These are phyloP conservation scores for Penicillium paxilli DNA, from an alignment of 495 filamentous ascomycete genomes.

Conservation along the genomic window DNA sequence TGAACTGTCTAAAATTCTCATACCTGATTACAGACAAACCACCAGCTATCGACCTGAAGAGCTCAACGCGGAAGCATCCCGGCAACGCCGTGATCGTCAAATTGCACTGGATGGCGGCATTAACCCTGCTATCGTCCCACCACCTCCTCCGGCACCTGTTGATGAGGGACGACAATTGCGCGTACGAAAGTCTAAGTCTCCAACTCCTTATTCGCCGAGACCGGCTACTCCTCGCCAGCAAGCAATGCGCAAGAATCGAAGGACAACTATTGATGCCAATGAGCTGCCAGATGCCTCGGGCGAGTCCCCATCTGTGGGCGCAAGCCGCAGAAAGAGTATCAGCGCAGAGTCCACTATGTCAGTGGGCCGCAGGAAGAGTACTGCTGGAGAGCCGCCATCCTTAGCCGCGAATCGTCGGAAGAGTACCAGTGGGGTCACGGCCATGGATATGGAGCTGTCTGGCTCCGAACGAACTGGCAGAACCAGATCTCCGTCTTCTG, in stretches of 20 bases:
- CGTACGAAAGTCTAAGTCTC: conserved; percentile 62
- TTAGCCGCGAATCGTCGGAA: conserved; percentile 37
- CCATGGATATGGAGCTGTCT: conserved; percentile 8
- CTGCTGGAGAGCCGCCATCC: conserved; percentile 35
- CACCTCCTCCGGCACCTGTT: conserved; percentile 37
- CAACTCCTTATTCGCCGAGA: conserved; percentile 37
- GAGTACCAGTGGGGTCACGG: conserved; percentile 24
- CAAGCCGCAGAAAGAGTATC: conserved; percentile 38
- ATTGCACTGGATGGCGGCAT: conserved; percentile 32
- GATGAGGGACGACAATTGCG: conserved; percentile 70
- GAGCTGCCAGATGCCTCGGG: conserved; percentile 35
- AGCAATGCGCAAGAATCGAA: conserved; percentile 50
- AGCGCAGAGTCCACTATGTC: no score
- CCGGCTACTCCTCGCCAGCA: conserved; percentile 51
- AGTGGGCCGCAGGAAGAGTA: conserved; percentile 41
- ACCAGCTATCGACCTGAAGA: conserved; percentile 75
- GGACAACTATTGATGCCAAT: conserved; percentile 64
- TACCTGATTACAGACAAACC: conserved; percentile 70
- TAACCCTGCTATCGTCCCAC: conserved; percentile 16
- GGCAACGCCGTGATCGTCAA: conserved; percentile 63
- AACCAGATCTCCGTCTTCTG: conserved; percentile 3
- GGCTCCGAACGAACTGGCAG: no score
- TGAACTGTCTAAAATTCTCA: conserved; percentile 79
- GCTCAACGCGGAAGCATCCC: conserved; percentile 63
- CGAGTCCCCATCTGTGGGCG: conserved; percentile 39